A percentile compares a stretch with the other conserved stretches of the same genome.
Conservation (phyloP, 148 eudicot genomes). For the Amaranthus cruentus region DNA sequence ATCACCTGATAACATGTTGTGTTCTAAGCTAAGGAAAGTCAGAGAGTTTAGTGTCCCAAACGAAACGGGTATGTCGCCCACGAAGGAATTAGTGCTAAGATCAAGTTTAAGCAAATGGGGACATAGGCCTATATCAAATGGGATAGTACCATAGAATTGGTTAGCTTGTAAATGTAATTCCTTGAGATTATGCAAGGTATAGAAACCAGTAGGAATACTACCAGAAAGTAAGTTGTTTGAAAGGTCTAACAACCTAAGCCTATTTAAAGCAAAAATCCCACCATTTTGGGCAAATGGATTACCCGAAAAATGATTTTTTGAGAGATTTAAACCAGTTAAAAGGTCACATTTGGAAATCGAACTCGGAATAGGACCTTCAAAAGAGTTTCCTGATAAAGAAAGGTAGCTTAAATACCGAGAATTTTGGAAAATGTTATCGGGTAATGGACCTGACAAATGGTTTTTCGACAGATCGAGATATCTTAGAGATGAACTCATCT, state of each 20-base stretch:
- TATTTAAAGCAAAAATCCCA: constrained; percentile 50
- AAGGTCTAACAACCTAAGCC: constrained; percentile 74
- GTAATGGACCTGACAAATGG: constrained; percentile 49
- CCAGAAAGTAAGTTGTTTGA: constrained; percentile 64
- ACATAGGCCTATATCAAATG: constrained; percentile 69
- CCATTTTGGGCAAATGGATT: constrained; percentile 35
- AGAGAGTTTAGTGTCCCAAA: constrained; percentile 40
- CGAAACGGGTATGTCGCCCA: constrained; percentile 52
- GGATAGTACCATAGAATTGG: constrained; percentile 63
- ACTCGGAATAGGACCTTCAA: constrained; percentile 65
- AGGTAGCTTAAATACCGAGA: constrained; percentile 49
- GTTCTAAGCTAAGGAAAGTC: constrained; percentile 39
- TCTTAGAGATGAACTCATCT: constrained; percentile 31
- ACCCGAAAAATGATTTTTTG: constrained; percentile 70
- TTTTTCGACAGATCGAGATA: constrained; percentile 72
- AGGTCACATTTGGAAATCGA: constrained; percentile 43
- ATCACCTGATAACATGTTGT: constrained; percentile 51
- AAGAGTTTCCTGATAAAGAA: constrained; percentile 53
- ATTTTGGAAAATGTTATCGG: constrained; percentile 43
- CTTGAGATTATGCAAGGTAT: constrained; percentile 55
- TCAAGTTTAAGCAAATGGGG: constrained; percentile 56
- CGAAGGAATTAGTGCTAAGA: constrained; percentile 51
- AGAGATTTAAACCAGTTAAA: constrained; percentile 56
- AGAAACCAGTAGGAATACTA: constrained; percentile 45
- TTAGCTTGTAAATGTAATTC: constrained; percentile 56